Base-by-base conservation (phyloP, 2,329 filamentous ascomycete species). In the Akanthomyces dipterigenus region DNA sequence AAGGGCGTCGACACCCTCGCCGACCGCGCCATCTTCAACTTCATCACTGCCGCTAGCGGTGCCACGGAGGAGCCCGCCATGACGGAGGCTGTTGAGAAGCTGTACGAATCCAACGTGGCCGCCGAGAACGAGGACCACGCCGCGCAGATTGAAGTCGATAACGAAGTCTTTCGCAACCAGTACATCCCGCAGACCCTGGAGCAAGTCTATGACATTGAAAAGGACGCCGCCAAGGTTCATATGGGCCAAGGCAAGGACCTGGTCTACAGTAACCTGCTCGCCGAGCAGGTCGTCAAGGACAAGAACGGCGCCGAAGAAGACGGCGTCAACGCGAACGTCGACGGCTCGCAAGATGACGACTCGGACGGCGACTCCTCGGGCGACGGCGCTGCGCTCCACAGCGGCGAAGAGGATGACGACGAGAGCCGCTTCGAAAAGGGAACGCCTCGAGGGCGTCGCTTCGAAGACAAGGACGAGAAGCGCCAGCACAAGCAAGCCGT, bases 161-260 rank as follows among this genome's bases (percentile, higher is more conserved):
- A 92, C 62, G 90, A 95, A 66, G 95, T 98, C 6, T 99, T 97
- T 78, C 85, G 93, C 68, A 89, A 96, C 69, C 91, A 97, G 73
- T 99, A 96, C 73, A 98, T 99, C 57, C 95, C 95, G 0, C 93
- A 96, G 74, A 98, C 90, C 0, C 81, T 99, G 48, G 90, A 98
- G 67, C 91, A 99, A 70, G 93, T 99, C 5, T 97, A 97, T 73
- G 93, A 99, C 71, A 87, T 96, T 55, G 95, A 98, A 75, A 88
- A 93, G 67, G 95, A 98, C 67, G 90, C 87, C 2, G 88, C 91
- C 67, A 87, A 87, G 72, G 83, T 96, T 24, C 84, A 84, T 8
- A 81, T 86, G 48, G 92, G 91, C 5, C 82, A 89, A 65, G 90
- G 88, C 22, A 83, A 85, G 14, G 86, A 89, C n/a, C 80, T 97